Evolutionary conservation across 176 grass and related monocot species (phyloP), one percentile per base, ranked within the genome.

Genomic region (Rhynchospora breviuscula): DNA sequence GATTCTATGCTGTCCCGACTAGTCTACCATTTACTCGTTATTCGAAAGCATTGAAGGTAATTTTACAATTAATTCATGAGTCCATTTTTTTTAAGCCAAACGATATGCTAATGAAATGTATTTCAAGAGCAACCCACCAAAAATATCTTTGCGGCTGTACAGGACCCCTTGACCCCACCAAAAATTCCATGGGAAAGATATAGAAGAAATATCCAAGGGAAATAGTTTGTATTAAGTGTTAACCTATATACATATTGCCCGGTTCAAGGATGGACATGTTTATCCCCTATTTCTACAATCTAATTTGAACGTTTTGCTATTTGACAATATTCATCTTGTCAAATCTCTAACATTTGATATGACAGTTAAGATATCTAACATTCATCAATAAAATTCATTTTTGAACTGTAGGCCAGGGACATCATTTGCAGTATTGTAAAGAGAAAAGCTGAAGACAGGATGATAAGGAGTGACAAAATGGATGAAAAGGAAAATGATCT

Each of bases 31-130:
- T 46, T 23, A 81, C 85, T 21, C 1, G 33, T 25, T 76, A 81
- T 72, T 46, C 60, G 9, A 81, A 81, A 80, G 85, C 85, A 14
- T 22, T 70, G 40, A 69, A 81, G 48, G 85, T 87, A 57, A 57
- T 17, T 4, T 17, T 57, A 61, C 40, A 8, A 26, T 60, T 17
- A 40, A 40, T 40, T 40, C 4, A 80, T 40, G 3, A 40, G 35
- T 40, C 4, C 35, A n/a, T 40, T 1, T 25, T 80, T 79, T 15
- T 29, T 59, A 57, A 14, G 15, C 13, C 54, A 14, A 61, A 61
- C 59, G 7, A 61, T 61, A 61, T n/a, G 59, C 15, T 22, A 29
- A 29, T 29, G 26, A 29, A 29, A 29, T 29, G 1, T 29, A 29
- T 29, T 29, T 29, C 26, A 29, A 29, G 26, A 29, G 26, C 26